Percentiles rank a stretch among this genome's conserved stretches.
Evolutionary conservation across 2,329 filamentous ascomycete species (phyloP).

Genomic region (Clarireedia sp.): DNA sequence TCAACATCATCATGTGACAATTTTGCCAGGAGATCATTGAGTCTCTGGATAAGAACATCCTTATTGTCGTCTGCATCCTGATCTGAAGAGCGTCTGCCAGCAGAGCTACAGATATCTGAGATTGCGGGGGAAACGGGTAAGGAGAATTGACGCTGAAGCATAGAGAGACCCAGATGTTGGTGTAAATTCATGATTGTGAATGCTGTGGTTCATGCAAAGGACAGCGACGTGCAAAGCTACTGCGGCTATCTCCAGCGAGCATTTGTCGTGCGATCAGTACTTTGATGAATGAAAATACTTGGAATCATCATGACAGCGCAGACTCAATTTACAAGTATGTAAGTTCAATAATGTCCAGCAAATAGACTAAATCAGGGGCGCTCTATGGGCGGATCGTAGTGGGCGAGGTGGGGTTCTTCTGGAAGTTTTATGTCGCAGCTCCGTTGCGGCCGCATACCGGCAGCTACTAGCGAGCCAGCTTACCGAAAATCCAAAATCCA

Average conservation of each 20-base stretch:
- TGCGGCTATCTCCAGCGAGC: not conserved
- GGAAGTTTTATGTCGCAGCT: no score
- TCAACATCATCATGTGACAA: conserved; percentile 25
- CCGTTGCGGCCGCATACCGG: no score
- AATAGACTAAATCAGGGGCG: no score
- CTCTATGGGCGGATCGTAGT: no score
- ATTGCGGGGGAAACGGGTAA: conserved; percentile 15
- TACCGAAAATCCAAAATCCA: no score
- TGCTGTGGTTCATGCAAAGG: not conserved
- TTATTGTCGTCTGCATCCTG: conserved; percentile 26
- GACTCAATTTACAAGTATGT: no score
- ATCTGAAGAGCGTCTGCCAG: not conserved
- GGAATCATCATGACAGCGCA: no score
- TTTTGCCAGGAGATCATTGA: conserved; percentile 29
- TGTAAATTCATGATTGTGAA: conserved; percentile 21
- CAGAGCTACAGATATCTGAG: not conserved
- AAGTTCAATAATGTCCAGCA: no score
- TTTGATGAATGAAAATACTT: not conserved
- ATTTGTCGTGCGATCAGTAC: not conserved
- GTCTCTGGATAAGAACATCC: conserved; percentile 28
- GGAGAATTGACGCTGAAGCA: conserved; percentile 23
- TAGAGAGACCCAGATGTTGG: conserved; percentile 14
- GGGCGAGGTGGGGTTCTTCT: no score
- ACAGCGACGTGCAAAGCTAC: not conserved
- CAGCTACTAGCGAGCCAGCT: no score